Percentiles rank a stretch among this genome's conserved stretches.
Evolutionary conservation across 805 yeast genomes (phyloP).

Genomic region (Candida verbasci): DNA sequence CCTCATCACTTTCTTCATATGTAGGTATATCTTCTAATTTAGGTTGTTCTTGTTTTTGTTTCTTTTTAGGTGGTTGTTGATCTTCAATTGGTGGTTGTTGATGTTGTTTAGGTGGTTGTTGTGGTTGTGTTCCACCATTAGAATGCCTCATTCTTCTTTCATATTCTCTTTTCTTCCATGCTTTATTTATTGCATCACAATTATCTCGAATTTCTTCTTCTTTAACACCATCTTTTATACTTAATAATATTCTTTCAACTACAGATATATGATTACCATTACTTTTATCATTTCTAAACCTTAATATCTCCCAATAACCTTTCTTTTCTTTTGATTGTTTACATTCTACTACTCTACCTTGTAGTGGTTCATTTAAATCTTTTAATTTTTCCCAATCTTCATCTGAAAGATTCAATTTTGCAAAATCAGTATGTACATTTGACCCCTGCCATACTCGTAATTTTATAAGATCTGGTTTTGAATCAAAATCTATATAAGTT

Average conservation of each 20-base stretch:
- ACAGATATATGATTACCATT: constrained; percentile 82
- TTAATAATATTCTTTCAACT: constrained; percentile 75
- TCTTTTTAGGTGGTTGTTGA: constrained; percentile 7
- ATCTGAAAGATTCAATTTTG: constrained; percentile 56
- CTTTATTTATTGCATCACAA: constrained; percentile 50
- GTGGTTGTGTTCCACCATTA: neutral
- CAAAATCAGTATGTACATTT: constrained; percentile 58
- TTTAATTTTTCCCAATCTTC: constrained; percentile 81
- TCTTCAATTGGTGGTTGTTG: constrained; percentile 1
- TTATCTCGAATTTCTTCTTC: constrained; percentile 67
- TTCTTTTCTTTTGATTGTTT: constrained; percentile 51
- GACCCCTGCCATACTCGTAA: constrained; percentile 79
- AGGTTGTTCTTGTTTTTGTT: constrained; percentile 8
- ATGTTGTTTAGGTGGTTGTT: constrained; percentile 1
- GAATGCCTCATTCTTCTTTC: constrained; percentile 25
- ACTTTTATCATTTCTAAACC: constrained; percentile 90
- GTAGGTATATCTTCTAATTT: constrained; percentile 26
- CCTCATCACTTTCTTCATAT: constrained; percentile 38
- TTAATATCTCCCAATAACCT: constrained; percentile 74
- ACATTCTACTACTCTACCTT: constrained; percentile 87
- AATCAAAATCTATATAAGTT: constrained; percentile 76
- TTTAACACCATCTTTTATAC: constrained; percentile 82
- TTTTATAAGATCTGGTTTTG: constrained; percentile 60
- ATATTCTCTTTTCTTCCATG: constrained; percentile 59
- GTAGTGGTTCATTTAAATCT: constrained; percentile 68